A percentile compares a stretch with the other conserved stretches of the same genome.
Evolutionary conservation across 1,284 basidiomycete species (phyloP).

Genomic region (Fomitopsis pinicola): DNA sequence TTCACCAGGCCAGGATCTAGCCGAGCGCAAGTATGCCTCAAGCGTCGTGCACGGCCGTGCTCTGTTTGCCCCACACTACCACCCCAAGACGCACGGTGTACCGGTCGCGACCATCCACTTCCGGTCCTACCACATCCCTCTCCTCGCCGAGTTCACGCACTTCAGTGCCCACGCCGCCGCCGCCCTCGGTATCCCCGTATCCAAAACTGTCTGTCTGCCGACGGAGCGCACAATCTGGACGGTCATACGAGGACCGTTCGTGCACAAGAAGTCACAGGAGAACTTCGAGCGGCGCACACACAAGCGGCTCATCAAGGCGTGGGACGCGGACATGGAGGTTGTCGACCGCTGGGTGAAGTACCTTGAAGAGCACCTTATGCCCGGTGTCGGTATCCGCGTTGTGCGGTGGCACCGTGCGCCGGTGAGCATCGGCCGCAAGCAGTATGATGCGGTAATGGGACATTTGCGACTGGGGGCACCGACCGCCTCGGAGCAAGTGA

Average conservation of each 20-base stretch:
- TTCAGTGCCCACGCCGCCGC: conserved; percentile 85
- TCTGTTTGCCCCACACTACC: conserved; percentile 46
- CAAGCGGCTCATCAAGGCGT: conserved; percentile 86
- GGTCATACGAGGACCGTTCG: conserved; percentile 84
- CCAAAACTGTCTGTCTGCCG: conserved; percentile 68
- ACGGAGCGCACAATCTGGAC: conserved; percentile 83
- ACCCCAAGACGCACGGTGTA: conserved; percentile 64
- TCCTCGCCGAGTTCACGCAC: conserved; percentile 79
- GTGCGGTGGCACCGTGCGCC: conserved; percentile 75
- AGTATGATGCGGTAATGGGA: conserved; percentile 35
- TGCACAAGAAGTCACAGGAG: conserved; percentile 94
- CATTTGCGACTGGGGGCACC: conserved; percentile 16
- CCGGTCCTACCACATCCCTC: conserved; percentile 66
- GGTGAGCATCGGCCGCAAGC: conserved; percentile 55
- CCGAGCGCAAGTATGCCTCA: conserved; percentile 22
- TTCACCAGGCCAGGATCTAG: background rate
- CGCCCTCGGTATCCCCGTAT: conserved; percentile 80
- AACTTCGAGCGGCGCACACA: conserved; percentile 90
- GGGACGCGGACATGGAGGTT: conserved; percentile 79
- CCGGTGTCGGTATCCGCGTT: conserved; percentile 85
- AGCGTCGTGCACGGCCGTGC: conserved; percentile 57
- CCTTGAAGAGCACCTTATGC: conserved; percentile 72
- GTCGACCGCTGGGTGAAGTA: conserved; percentile 84
- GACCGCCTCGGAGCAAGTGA: conserved; percentile 26
- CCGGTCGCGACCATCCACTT: conserved; percentile 86